phyloP scores from a whole-genome alignment of 331 rosid genomes.

The Malus hybrid region DNA sequence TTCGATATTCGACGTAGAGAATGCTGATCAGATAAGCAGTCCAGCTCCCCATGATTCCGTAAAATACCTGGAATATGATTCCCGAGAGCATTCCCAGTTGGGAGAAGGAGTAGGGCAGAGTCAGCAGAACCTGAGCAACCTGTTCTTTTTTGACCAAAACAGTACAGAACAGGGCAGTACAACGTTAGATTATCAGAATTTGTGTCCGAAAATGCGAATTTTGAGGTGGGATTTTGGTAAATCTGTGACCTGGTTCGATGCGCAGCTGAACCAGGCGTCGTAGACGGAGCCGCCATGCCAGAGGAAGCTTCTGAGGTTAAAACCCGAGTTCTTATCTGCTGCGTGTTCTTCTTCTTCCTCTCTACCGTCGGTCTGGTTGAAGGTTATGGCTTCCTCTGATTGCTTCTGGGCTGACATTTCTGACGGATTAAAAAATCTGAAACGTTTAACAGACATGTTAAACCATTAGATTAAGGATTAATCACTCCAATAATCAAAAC shows the following conservation, averaged over 20 bases:
- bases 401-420: conserved; percentile 58
- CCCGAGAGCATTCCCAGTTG: conserved; percentile 89
- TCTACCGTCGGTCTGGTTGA: conserved; percentile 27
- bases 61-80: conserved; percentile 59
- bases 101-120: conserved; percentile 84
- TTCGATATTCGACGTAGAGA: conserved; percentile 79
- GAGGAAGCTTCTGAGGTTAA: conserved; percentile 43
- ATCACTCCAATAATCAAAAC: conserved; percentile 8
- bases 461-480: background rate
- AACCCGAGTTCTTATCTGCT: conserved; percentile 13
- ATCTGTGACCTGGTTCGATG: conserved; percentile 70
- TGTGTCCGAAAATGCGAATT: background rate
- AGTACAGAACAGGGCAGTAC: background rate
- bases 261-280: conserved; percentile 93
- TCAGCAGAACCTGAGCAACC: conserved; percentile 92
- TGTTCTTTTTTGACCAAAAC: conserved; percentile 14
- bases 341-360: conserved; percentile 30
- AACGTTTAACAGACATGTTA: background rate
- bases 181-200: background rate
- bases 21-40: conserved; percentile 86
- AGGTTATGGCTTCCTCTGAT: conserved; percentile 64
- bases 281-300: conserved; percentile 95
- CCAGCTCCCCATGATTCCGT: conserved; percentile 86
- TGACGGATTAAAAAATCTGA: conserved; percentile 21
- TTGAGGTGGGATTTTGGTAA: background rate